Evolutionary conservation across 257 asterid species (phyloP).

Genomic region (Penstemon newberryi): DNA sequence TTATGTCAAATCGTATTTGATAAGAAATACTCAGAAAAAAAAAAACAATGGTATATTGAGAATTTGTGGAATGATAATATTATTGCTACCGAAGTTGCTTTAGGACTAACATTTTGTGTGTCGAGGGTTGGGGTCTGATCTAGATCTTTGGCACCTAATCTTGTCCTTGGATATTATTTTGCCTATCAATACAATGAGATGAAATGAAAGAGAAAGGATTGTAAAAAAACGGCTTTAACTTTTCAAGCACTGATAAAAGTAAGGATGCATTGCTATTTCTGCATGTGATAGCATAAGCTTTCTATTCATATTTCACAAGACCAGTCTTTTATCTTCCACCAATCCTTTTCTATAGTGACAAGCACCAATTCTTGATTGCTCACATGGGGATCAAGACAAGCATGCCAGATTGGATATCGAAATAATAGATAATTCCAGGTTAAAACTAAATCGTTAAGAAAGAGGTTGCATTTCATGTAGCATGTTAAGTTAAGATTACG

Average conservation of each 20-base stretch:
- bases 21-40: too few relatives aligned
- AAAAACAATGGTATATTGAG: too few relatives aligned
- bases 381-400: background rate
- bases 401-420: background rate
- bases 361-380: background rate
- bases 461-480: background rate
- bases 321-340: slow-evolving; percentile 12
- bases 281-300: background rate
- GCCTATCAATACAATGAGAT: slow-evolving; percentile 11
- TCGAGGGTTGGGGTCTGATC: background rate
- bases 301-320: background rate
- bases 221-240: slow-evolving; percentile 51
- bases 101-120: too few relatives aligned
- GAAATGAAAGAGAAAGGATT: slow-evolving; percentile 30
- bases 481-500: background rate
- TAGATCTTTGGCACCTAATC: too few relatives aligned
- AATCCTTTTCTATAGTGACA: slow-evolving; percentile 16
- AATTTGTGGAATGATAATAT: too few relatives aligned
- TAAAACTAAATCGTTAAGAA: background rate
- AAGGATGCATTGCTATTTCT: slow-evolving; percentile 12
- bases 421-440: background rate
- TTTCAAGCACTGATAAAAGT: slow-evolving; percentile 21
- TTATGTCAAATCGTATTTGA: too few relatives aligned
- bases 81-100: too few relatives aligned
- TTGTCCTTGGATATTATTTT: background rate